Evolutionary conservation across 129 eudicot genomes (phyloP).

Genomic region (sunflower (Helianthus annuus)): HanXRQr2.0-SUNRISE NC_035433.2:62333909-62334408

Average conservation of each 20-base stretch:
- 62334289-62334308: not conserved
- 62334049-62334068: not conserved
- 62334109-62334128: not conserved
- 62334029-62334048: not conserved
- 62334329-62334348: not conserved
- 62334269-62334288: constrained; percentile 26
- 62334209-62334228: not conserved
- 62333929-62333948: not conserved
- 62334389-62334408: constrained; percentile 22
- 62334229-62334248: constrained; percentile 8
- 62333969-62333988: too few species aligned
- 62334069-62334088: constrained; percentile 8
- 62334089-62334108: not conserved
- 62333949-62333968: not conserved
- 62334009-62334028: not conserved
- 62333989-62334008: too few species aligned
- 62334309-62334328: not conserved
- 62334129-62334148: not conserved
- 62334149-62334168: not conserved
- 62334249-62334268: constrained; percentile 18
- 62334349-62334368: constrained; percentile 15
- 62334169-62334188: not conserved
- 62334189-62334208: not conserved
- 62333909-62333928: too few species aligned
- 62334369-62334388: constrained; percentile 13